These are phyloP conservation scores for Petasospora rhodanensis DNA, from an alignment of 1,139 yeast genomes.

Conservation along the genomic window DNA sequence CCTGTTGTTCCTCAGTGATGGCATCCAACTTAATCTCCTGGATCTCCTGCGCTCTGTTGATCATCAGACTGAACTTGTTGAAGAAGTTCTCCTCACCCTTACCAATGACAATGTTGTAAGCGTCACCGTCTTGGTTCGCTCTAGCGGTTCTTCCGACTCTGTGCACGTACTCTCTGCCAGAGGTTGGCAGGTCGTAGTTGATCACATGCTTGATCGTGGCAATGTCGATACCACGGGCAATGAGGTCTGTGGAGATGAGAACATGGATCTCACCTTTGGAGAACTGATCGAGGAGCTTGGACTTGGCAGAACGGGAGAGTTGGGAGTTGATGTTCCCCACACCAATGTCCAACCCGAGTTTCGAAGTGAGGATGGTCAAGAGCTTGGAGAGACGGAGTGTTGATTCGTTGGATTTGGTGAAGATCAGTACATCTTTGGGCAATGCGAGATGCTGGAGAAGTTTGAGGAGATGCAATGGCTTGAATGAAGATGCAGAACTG, in stretches of 20 bases:
- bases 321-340: slow-evolving; percentile 34
- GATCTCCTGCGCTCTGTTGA: slow-evolving; percentile 27
- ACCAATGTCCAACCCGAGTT: slow-evolving; percentile 21
- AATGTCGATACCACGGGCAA: slow-evolving; percentile 92
- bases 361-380: slow-evolving; percentile 41
- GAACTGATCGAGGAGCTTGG: slow-evolving; percentile 52
- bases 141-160: slow-evolving; percentile 97
- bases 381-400: slow-evolving; percentile 70
- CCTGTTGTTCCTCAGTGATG: slow-evolving; percentile 10
- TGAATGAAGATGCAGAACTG: slow-evolving; percentile 53
- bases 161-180: slow-evolving; percentile 89
- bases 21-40: slow-evolving; percentile 18
- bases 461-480: slow-evolving; percentile 68
- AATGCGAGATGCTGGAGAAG: slow-evolving; percentile 36
- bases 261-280: slow-evolving; percentile 45
- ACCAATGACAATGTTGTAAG: slow-evolving; percentile 67
- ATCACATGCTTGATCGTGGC: slow-evolving; percentile 67
- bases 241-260: slow-evolving; percentile 84
- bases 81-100: slow-evolving; percentile 67
- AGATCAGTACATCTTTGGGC: slow-evolving; percentile 48
- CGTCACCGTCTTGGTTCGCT: slow-evolving; percentile 75
- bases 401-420: slow-evolving; percentile 84
- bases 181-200: slow-evolving; percentile 86
- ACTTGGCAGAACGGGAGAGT: slow-evolving; percentile 39
- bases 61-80: slow-evolving; percentile 46